Conservation (phyloP, 2,329 filamentous ascomycete species). For the Apiospora kogelbergensis region DNA sequence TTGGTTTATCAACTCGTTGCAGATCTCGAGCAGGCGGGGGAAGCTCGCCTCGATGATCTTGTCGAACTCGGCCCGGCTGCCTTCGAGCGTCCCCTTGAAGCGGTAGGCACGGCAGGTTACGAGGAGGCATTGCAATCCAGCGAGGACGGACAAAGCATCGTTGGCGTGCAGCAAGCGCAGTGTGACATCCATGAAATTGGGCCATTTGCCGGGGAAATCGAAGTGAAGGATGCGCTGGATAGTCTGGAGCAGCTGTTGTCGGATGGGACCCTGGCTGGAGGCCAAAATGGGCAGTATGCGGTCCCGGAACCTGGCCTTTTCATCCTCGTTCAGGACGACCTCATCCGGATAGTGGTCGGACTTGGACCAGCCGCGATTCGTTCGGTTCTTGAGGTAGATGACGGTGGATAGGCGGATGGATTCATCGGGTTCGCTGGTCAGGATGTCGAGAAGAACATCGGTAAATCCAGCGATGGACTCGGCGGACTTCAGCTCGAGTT, state of each 20-base stretch:
- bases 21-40: constrained; percentile 82
- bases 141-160: constrained; percentile 83
- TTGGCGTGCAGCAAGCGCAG: constrained; percentile 85
- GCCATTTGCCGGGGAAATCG: constrained; percentile 95
- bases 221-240: constrained; percentile 94
- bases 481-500: constrained; percentile 83
- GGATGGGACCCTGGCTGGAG: constrained; percentile 74
- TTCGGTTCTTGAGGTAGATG: constrained; percentile 97
- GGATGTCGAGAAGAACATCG: constrained; percentile 85
- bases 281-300: constrained; percentile 88
- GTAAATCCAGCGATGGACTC: constrained; percentile 89
- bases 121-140: constrained; percentile 89
- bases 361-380: constrained; percentile 86
- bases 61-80: constrained; percentile 80
- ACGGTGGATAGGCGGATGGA: constrained; percentile 86
- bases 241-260: constrained; percentile 89
- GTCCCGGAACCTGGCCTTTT: constrained; percentile 84
- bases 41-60: constrained; percentile 92
- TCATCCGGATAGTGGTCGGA: constrained; percentile 73
- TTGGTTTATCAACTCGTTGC: constrained; percentile 85
- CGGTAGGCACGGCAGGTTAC: constrained; percentile 94
- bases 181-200: constrained; percentile 89
- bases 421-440: constrained; percentile 83
- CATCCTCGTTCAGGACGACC: constrained; percentile 79
- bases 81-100: constrained; percentile 81